A percentile compares a stretch with the other conserved stretches of the same genome.
phyloP scores from a whole-genome alignment of 805 yeast species.

The Spathaspora boniae region DNA sequence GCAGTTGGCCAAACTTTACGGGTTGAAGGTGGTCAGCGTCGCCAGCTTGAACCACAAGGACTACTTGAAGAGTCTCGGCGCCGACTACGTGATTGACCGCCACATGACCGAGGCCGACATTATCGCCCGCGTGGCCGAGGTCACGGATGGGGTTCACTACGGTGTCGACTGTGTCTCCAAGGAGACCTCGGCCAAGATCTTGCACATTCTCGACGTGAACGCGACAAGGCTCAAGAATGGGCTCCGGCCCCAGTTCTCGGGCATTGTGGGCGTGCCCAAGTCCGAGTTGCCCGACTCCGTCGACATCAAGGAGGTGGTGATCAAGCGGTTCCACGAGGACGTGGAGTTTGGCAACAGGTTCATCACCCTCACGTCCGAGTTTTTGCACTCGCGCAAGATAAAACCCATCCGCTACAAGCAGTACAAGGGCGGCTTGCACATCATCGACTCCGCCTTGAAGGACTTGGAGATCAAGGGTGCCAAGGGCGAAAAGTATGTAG shows the following conservation, averaged over 20 bases:
- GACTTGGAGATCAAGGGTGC: slow-evolving; percentile 42
- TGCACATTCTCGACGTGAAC: slow-evolving; percentile 17
- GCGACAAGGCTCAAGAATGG: slow-evolving; percentile 4
- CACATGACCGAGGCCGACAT: slow-evolving; percentile 19
- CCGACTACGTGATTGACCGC: slow-evolving; percentile 35
- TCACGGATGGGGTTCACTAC: slow-evolving; percentile 22
- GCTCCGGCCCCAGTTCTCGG: slow-evolving; percentile 24
- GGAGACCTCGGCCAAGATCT: slow-evolving; percentile 31
- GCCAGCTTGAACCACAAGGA: slow-evolving; percentile 18
- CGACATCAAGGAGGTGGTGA: slow-evolving; percentile 27
- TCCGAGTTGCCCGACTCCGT: slow-evolving; percentile 18
- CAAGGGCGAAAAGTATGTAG: slow-evolving; percentile 41
- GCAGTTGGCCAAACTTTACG: slow-evolving; percentile 40
- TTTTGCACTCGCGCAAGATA: slow-evolving; percentile 23
- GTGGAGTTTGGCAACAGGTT: slow-evolving; percentile 31
- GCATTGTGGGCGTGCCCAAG: slow-evolving; percentile 36
- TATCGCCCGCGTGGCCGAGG: slow-evolving; percentile 11
- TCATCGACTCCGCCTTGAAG: slow-evolving; percentile 30
- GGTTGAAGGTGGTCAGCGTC: slow-evolving; percentile 32
- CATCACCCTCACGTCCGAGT: slow-evolving; percentile 29
- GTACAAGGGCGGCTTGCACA: slow-evolving; percentile 32
- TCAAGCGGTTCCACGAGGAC: slow-evolving; percentile 44
- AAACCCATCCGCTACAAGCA: slow-evolving; percentile 32
- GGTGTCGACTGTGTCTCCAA: slow-evolving; percentile 46
- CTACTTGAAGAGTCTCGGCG: slow-evolving; percentile 21